A percentile compares a stretch with the other conserved stretches of the same genome.
Evolutionary conservation across 257 asterid genomes (phyloP).

Genomic region (Cinchona pubescens): DNA sequence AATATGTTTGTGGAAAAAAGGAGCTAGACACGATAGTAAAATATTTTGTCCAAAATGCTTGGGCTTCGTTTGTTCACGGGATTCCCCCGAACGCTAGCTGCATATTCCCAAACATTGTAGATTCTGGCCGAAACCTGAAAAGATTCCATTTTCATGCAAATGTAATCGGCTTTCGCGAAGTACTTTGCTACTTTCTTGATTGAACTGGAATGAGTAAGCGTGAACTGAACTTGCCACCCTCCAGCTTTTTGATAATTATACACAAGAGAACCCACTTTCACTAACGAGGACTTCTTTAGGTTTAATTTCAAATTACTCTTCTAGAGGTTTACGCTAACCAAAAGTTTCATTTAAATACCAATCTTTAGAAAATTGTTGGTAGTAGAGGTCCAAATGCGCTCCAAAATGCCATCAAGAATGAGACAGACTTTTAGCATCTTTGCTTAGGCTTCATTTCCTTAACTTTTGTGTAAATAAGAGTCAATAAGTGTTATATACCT

Average conservation of each 20-base stretch:
- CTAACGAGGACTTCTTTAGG: neutral
- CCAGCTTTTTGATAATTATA: neutral
- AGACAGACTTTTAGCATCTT: slow-evolving; percentile 70
- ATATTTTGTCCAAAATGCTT: slow-evolving; percentile 13
- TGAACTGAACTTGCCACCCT: neutral
- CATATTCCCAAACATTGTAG: neutral
- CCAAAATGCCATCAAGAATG: slow-evolving; percentile 49
- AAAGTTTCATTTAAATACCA: neutral
- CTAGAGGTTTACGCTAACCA: too few species aligned
- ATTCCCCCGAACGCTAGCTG: slow-evolving; percentile 8
- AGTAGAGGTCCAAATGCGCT: slow-evolving; percentile 50
- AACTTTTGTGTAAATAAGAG: slow-evolving; percentile 71
- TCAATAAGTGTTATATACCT: too few species aligned
- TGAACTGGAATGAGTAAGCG: neutral
- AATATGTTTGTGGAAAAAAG: slow-evolving; percentile 9
- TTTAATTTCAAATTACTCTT: neutral
- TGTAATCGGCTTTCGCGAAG: neutral
- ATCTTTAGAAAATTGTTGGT: slow-evolving; percentile 39
- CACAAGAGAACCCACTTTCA: neutral
- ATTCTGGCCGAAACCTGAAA: slow-evolving; percentile 7
- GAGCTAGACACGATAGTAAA: neutral
- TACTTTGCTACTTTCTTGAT: neutral
- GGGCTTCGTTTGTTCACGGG: slow-evolving; percentile 12
- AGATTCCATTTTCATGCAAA: neutral
- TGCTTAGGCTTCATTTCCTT: slow-evolving; percentile 66